These are phyloP conservation scores for Mortierella sp. DNA, from an alignment of 371 early-diverging fungal species.

Conservation along the genomic window DNA sequence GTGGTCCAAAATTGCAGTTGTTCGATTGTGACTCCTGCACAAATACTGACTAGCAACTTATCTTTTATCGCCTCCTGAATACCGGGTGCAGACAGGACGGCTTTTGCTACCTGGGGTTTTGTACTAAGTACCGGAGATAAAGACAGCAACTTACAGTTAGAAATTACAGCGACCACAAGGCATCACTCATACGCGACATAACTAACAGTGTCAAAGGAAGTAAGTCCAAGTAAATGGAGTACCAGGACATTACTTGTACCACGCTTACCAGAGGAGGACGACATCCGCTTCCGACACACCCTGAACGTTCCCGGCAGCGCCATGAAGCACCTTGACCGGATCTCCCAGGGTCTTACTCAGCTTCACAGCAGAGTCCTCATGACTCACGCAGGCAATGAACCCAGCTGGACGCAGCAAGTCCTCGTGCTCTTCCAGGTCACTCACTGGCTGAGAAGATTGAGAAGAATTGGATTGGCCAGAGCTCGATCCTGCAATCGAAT, in stretches of 20 bases:
- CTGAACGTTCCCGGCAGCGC: constrained; percentile 52
- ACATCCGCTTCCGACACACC: constrained; percentile 57
- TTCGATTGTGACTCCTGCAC: constrained; percentile 62
- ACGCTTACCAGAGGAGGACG: constrained; percentile 59
- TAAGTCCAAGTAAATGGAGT: no score
- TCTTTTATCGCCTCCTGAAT: constrained; percentile 56
- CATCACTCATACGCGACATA: background rate
- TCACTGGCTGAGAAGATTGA: background rate
- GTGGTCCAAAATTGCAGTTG: constrained; percentile 63
- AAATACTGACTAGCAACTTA: constrained; percentile 62
- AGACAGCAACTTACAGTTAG: background rate
- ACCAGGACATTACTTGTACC: background rate
- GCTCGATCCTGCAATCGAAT: constrained; percentile 25
- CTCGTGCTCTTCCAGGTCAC: constrained; percentile 6
- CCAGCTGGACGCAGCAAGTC: constrained; percentile 41
- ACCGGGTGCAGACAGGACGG: constrained; percentile 56
- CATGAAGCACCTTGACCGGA: constrained; percentile 47
- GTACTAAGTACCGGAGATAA: constrained; percentile 28
- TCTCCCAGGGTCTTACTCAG: constrained; percentile 36
- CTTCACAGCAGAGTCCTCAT: constrained; percentile 54
- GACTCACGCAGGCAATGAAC: constrained; percentile 61
- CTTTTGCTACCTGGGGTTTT: constrained; percentile 63
- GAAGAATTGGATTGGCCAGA: constrained; percentile 7
- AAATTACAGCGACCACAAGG: background rate
- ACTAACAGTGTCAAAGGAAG: no score